These are phyloP conservation scores for Saposhnikovia divaricata DNA, from an alignment of 129 eudicot species.

Conservation along the genomic window DNA sequence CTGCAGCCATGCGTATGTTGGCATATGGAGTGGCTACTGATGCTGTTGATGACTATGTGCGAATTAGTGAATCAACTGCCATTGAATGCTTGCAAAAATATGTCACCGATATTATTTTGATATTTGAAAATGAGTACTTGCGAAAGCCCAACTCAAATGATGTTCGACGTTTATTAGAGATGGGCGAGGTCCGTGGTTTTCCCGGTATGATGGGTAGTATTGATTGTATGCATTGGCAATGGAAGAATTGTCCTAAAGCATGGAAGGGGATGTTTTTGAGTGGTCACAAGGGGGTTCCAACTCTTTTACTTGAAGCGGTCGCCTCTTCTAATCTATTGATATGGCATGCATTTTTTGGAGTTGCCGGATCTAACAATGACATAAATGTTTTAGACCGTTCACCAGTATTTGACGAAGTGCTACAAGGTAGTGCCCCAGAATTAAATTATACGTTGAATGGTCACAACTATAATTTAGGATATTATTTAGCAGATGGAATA, in stretches of 20 bases:
- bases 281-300: too few species aligned
- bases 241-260: not conserved
- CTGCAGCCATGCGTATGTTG: not conserved
- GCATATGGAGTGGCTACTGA: not conserved
- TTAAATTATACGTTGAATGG: not conserved
- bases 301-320: too few species aligned
- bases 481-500: not conserved
- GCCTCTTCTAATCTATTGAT: too few species aligned
- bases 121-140: not conserved
- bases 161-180: not conserved
- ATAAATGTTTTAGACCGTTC: too few species aligned
- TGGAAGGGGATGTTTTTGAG: too few species aligned
- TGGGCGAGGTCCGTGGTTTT: not conserved
- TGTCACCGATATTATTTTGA: not conserved
- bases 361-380: too few species aligned
- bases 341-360: too few species aligned
- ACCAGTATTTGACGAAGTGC: too few species aligned
- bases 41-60: not conserved
- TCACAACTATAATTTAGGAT: not conserved
- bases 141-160: not conserved
- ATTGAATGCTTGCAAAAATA: not conserved
- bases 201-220: not conserved
- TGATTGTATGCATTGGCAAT: not conserved
- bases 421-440: too few species aligned
- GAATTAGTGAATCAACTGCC: not conserved